phyloP scores from a whole-genome alignment of 2,329 filamentous ascomycete genomes.

The Cordyceps tenuipes region DNA sequence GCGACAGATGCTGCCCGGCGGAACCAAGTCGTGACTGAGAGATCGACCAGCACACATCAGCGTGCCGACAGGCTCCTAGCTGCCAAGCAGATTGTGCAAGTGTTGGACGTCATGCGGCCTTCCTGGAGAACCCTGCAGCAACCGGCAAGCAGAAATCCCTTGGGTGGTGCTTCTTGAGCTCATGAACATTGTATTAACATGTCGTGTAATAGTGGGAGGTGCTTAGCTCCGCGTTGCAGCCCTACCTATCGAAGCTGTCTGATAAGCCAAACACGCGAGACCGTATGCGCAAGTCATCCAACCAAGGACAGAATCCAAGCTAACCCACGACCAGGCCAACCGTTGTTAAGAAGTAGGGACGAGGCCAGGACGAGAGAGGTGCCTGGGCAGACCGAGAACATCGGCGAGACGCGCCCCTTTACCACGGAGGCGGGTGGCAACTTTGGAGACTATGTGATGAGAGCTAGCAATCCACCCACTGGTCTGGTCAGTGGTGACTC shows the following conservation, averaged over 20 bases:
- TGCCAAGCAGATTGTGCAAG: not conserved
- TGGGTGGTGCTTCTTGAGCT: too few relatives aligned
- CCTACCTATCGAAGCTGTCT: not conserved
- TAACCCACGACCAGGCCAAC: not conserved
- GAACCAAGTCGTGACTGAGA: not conserved
- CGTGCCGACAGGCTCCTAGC: not conserved
- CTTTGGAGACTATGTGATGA: not conserved
- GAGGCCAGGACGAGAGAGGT: not conserved
- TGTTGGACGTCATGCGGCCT: not conserved
- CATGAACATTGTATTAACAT: not conserved
- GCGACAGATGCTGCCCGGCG: constrained; percentile 1
- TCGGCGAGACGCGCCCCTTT: not conserved
- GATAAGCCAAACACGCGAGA: not conserved
- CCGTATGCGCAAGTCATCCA: not conserved
- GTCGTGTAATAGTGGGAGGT: not conserved
- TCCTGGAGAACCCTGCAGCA: constrained; percentile 5
- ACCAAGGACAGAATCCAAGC: not conserved
- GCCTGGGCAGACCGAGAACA: not conserved
- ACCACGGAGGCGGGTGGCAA: not conserved
- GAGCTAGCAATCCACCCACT: not conserved
- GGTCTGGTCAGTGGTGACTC: not conserved
- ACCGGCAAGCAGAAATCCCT: not conserved
- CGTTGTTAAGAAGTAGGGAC: too few relatives aligned
- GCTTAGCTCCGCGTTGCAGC: not conserved
- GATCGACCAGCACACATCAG: not conserved